phyloP scores from a whole-genome alignment of 108 stramenopile genomes.

The Nitzschia sp. region DNA sequence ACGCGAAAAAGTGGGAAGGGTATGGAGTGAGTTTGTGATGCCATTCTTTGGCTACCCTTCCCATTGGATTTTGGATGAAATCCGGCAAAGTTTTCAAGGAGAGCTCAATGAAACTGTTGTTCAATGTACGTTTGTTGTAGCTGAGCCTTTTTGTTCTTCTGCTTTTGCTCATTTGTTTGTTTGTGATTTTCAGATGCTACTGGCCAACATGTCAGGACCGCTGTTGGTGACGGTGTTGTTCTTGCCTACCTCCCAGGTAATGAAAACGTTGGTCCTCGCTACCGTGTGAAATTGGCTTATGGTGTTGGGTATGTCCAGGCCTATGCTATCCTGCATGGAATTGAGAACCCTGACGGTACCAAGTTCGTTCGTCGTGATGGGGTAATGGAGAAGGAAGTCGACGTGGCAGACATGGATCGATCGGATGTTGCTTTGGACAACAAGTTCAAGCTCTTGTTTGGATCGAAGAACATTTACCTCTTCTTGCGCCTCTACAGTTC shows the following conservation, averaged over 20 bases:
- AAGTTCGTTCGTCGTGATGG: slow-evolving; percentile 45
- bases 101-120: slow-evolving; percentile 36
- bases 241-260: slow-evolving; percentile 40
- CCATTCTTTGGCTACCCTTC: slow-evolving; percentile 73
- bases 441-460: slow-evolving; percentile 66
- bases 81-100: slow-evolving; percentile 34
- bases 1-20: slow-evolving; percentile 49
- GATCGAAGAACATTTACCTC: slow-evolving; percentile 69
- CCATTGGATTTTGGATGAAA: slow-evolving; percentile 49
- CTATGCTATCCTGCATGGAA: slow-evolving; percentile 49
- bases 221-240: slow-evolving; percentile 73
- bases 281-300: slow-evolving; percentile 67
- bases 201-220: slow-evolving; percentile 70
- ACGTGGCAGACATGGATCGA: slow-evolving; percentile 20
- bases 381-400: slow-evolving; percentile 36
- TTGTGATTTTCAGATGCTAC: slow-evolving; percentile 33
- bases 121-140: slow-evolving; percentile 49
- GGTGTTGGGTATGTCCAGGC: slow-evolving; percentile 65
- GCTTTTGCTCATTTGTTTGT: slow-evolving; percentile 1
- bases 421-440: slow-evolving; percentile 27
- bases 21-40: slow-evolving; percentile 76
- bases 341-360: slow-evolving; percentile 41
- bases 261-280: slow-evolving; percentile 35
- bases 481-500: slow-evolving; percentile 70
- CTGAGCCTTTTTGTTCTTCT: not conserved